phyloP scores from a whole-genome alignment of 2,329 filamentous ascomycete species.

The Hirsutella rhossiliensis region DNA sequence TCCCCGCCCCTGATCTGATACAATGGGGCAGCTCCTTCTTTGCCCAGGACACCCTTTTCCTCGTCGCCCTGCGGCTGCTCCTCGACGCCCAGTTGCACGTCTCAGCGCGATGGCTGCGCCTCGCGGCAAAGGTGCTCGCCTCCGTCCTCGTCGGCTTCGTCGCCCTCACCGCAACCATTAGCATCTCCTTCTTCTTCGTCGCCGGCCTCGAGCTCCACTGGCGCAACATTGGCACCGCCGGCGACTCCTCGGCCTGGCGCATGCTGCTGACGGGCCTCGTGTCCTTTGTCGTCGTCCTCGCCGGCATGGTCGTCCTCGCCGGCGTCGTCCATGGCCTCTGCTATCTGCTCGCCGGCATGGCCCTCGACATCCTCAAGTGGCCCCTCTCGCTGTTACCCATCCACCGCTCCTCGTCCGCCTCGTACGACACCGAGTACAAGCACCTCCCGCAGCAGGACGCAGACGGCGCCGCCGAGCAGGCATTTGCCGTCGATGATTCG shows the following conservation, averaged over 20 bases:
- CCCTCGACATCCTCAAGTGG: slow-evolving; percentile 14
- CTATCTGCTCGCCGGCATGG: slow-evolving; percentile 8
- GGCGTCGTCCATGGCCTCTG: slow-evolving; percentile 15
- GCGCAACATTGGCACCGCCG: slow-evolving; percentile 18
- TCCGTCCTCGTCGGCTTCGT: slow-evolving; percentile 9
- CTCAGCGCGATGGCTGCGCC: slow-evolving; percentile 3
- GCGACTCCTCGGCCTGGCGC: slow-evolving; percentile 16
- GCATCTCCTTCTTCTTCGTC: slow-evolving; percentile 13
- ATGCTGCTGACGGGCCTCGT: slow-evolving; percentile 18
- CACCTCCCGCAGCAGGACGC: slow-evolving; percentile 13
- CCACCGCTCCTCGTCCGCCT: background rate
- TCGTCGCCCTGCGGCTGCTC: slow-evolving; percentile 15
- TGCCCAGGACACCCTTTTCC: slow-evolving; percentile 15
- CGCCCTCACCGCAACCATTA: slow-evolving; percentile 12
- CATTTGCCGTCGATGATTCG: slow-evolving; percentile 3
- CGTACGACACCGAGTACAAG: slow-evolving; percentile 6
- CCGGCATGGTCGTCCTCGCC: slow-evolving; percentile 6
- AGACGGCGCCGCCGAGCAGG: slow-evolving; percentile 5
- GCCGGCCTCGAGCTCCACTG: slow-evolving; percentile 22
- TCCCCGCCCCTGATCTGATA: slow-evolving; percentile 13
- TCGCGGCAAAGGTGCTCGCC: slow-evolving; percentile 6
- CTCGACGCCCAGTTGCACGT: slow-evolving; percentile 9
- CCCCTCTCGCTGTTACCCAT: slow-evolving; percentile 6
- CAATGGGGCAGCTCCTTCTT: slow-evolving; percentile 19
- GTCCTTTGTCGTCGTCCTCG: slow-evolving; percentile 10